Percentiles rank a stretch among this genome's conserved stretches.
Evolutionary conservation across 1,139 yeast species (phyloP).

Genomic region (Candida anutae): DNA sequence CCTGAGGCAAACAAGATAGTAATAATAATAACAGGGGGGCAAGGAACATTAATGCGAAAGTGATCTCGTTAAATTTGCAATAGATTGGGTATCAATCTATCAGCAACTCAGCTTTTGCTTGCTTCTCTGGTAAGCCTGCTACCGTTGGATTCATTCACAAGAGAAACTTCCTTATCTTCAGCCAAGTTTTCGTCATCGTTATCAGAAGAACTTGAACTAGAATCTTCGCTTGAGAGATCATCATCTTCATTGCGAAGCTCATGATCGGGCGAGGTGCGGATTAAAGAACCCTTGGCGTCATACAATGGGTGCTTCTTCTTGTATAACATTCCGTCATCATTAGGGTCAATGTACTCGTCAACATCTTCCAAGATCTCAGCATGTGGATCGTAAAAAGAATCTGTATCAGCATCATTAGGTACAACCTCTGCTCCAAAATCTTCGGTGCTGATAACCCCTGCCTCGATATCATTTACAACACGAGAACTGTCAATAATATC

Average conservation of each 20-base stretch:
- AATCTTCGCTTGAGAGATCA: conserved; percentile 21
- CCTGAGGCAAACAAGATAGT: not conserved
- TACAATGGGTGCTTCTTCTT: conserved; percentile 58
- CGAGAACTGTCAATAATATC: too few relatives aligned
- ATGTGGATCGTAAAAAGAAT: not conserved
- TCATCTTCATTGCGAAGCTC: conserved; percentile 11
- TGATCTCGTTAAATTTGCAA: too few relatives aligned
- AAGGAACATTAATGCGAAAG: too few relatives aligned
- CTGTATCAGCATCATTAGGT: conserved; percentile 21
- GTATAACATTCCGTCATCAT: conserved; percentile 74
- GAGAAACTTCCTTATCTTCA: conserved; percentile 10
- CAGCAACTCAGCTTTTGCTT: conserved; percentile 33
- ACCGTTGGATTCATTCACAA: conserved; percentile 4
- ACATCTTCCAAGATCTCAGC: conserved; percentile 17
- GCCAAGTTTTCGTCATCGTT: conserved; percentile 21
- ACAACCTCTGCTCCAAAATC: conserved; percentile 17
- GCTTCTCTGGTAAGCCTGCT: conserved; percentile 34
- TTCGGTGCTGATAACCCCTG: not conserved
- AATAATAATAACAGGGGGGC: too few relatives aligned
- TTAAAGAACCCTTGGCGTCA: conserved; percentile 31
- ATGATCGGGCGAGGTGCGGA: conserved; percentile 8
- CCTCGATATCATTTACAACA: conserved; percentile 31
- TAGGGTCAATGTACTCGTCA: conserved; percentile 70
- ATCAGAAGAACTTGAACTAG: conserved; percentile 23
- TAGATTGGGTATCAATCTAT: too few relatives aligned